Base-by-base conservation (phyloP, 1,284 basidiomycete species). In the Malassezia restricta region DNA sequence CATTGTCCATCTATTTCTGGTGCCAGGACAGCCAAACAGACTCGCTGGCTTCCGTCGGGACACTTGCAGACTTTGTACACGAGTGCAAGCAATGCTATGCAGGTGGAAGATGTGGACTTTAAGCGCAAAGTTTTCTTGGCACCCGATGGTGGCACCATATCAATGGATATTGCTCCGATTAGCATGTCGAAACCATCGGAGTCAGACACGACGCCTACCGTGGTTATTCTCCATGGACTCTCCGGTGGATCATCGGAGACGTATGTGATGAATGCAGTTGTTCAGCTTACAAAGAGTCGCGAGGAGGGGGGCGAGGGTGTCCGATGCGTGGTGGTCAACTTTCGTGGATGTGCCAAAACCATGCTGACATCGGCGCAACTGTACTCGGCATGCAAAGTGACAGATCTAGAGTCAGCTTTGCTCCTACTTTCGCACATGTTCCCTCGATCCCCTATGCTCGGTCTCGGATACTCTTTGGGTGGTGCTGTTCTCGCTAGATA, bases 401-500 rank as follows among this genome's bases (percentile, higher is more conserved):
- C 87, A 58, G 91, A 96, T 75, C 77, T 91, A 32, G 82, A 87
- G 41, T 82, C 82, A 49, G 85, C 87, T 1, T 74, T 91, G 40
- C 79, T 85, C 67, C 85, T 86, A 74, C 80, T 96, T 47, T 78
- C 82, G 5, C 75, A 81, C 54, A 75, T 77, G 54, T 91, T 84
- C 65, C 90, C 94, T 2, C 75, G 79, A 20, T 87, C 90, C 0
- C 85, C 84, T 6, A 76, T 96, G 37, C 76, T 91, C 31, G 92
- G 87, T 9, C 76, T 94, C 28, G 89, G 89, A 6, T 98, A 95
- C 76, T 94, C 88, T 3, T 81, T 99, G 42, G 94, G 92, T 46
- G 87, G 90, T 35, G 87, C 88, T 66, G 84, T 96, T 39, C 76
- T 98, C 58, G 84, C 87, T n/a, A 81, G 87, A 58, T 95, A 94